These are phyloP conservation scores for Pseudotulostoma volvatum DNA, from an alignment of 495 filamentous ascomycete species.

Conservation along the genomic window DNA sequence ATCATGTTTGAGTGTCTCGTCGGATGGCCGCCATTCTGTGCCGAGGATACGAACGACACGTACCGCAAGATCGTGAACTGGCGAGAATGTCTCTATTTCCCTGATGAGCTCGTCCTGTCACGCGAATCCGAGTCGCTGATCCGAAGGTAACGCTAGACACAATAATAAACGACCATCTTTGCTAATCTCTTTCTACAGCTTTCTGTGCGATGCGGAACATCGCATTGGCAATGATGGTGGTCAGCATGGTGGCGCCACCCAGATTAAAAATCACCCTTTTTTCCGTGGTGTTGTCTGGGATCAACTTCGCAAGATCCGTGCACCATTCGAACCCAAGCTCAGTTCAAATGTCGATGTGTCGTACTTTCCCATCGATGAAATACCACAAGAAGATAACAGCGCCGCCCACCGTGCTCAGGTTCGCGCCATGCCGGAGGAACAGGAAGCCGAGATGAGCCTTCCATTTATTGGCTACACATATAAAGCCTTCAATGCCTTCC, in stretches of 20 bases:
- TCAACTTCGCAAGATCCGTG: conserved; percentile 73
- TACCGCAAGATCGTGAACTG: conserved; percentile 99
- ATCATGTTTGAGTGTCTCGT: conserved; percentile 99
- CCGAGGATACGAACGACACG: conserved; percentile 90
- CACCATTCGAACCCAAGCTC: conserved; percentile 87
- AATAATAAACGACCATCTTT: conserved; percentile 5
- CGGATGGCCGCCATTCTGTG: conserved; percentile 98
- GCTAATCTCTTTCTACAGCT: conserved; percentile 34
- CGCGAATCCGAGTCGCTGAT: conserved; percentile 77
- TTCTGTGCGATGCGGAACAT: conserved; percentile 81
- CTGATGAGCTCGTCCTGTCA: conserved; percentile 80
- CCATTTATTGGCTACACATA: conserved; percentile 98
- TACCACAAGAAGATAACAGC: conserved; percentile 77
- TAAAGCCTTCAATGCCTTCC: conserved; percentile 86
- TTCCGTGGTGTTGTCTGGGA: conserved; percentile 95
- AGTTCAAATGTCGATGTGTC: conserved; percentile 88
- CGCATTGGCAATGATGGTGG: conserved; percentile 55
- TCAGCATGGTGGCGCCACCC: conserved; percentile 57
- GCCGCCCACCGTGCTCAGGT: conserved; percentile 52
- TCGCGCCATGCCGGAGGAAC: conserved; percentile 41
- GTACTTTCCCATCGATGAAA: conserved; percentile 97
- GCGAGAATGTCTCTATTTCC: conserved; percentile 90
- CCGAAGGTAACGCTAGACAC: conserved; percentile 39
- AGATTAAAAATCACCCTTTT: conserved; percentile 88
- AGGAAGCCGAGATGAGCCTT: conserved; percentile 72